Evolutionary conservation across 129 eudicot genomes (phyloP).

Genomic region (Pittosporum tobira): DNA sequence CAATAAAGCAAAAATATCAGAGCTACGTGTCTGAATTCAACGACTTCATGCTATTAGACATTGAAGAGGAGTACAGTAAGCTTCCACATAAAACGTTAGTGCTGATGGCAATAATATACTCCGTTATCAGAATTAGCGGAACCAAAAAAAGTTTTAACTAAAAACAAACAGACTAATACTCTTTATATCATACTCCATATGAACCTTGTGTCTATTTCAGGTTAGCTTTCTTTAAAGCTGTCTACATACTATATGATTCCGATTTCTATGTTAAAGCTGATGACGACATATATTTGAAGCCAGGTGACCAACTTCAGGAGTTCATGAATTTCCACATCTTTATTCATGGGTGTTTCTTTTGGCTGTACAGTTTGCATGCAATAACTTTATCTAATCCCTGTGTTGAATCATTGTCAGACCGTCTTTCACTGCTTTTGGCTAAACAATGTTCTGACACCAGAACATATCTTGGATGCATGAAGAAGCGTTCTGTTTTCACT

Average conservation of each 20-base stretch:
- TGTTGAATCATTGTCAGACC: conserved; percentile 41
- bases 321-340: background rate
- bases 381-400: conserved; percentile 10
- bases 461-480: conserved; percentile 97
- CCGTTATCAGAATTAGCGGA: too few relatives aligned
- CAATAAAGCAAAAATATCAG: conserved; percentile 58
- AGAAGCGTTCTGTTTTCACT: conserved; percentile 95
- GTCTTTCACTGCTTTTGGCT: conserved; percentile 90
- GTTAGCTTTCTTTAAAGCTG: conserved; percentile 94
- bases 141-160: too few relatives aligned
- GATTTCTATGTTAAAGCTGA: conserved; percentile 94
- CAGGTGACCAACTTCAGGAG: conserved; percentile 38
- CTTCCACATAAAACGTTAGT: conserved; percentile 99
- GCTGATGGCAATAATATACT: conserved; percentile 16
- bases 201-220: conserved; percentile 36
- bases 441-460: conserved; percentile 70
- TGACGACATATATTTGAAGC: conserved; percentile 88
- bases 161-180: too few relatives aligned
- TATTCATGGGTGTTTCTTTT: background rate
- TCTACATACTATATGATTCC: conserved; percentile 74
- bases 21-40: conserved; percentile 68
- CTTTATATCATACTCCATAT: too few relatives aligned
- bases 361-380: conserved; percentile 3
- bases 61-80: conserved; percentile 92
- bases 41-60: conserved; percentile 77